These are phyloP conservation scores for Trebouxia sp. DNA, from an alignment of 139 green algal species.

Conservation along the genomic window DNA sequence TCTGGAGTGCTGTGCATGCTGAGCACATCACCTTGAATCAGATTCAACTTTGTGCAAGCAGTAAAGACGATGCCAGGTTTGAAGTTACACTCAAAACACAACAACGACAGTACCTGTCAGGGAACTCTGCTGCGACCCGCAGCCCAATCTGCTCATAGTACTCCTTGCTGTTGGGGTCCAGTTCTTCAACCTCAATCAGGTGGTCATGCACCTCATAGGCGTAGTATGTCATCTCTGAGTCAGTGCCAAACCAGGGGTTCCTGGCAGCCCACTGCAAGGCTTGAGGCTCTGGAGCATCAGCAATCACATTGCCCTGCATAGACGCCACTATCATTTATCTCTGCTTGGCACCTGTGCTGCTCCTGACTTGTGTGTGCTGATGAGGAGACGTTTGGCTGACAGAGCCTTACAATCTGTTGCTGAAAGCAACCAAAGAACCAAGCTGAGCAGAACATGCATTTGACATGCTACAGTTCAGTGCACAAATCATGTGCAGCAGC, in stretches of 20 bases:
- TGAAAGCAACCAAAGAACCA: too few species aligned
- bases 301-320: conserved; percentile 9
- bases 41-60: too few species aligned
- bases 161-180: conserved; percentile 40
- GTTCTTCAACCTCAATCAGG: conserved; percentile 40
- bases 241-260: conserved; percentile 62
- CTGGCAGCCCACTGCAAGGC: conserved; percentile 55
- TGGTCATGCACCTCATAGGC: conserved; percentile 61
- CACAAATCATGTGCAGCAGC: too few species aligned
- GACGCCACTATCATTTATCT: too few species aligned
- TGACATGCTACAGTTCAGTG: not conserved
- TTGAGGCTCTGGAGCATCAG: conserved; percentile 35
- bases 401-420: too few species aligned
- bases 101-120: conserved; percentile 44
- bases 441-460: not conserved
- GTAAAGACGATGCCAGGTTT: too few species aligned
- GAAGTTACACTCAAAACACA: too few species aligned
- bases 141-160: conserved; percentile 55
- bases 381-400: too few species aligned
- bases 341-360: too few species aligned
- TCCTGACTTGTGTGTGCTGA: too few species aligned
- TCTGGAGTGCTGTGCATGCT: too few species aligned
- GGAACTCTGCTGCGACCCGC: conserved; percentile 42
- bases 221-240: conserved; percentile 58
- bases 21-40: too few species aligned